Evolutionary conservation across 2,329 filamentous ascomycete species (phyloP), one percentile per base, ranked within the genome.

Genomic region (Dactylellina cionopaga): DNA sequence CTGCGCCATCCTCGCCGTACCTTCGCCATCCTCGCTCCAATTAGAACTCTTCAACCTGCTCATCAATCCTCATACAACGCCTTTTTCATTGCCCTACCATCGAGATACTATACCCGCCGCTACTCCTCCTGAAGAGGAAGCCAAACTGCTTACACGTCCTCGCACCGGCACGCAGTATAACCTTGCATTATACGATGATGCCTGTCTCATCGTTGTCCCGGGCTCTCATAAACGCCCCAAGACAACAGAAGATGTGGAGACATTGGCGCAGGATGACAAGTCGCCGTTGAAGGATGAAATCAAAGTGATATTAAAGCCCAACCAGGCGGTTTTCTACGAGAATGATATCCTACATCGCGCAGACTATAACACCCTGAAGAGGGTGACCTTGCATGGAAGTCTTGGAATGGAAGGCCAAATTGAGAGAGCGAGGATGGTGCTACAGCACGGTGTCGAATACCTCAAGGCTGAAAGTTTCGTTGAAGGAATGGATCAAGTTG

Each of bases 321-420:
- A 74, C 27, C 71, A 75, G 35, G 64, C 71, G 10, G 74, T 73
- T 0, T 75, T 75, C 47, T 75, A 75, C 39, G 71, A 75, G 39
- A 74, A 74, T 39, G 73, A 75, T 46, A 75, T 75, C 11, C 37
- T 75, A 24, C 66, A 71, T 43, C 52, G 63, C 29, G 71, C 62
- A 29, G 56, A 64, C 65, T 74, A 74, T 58, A 74, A 69, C 43
- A 66, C 41, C 3, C 54, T 60, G 2, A 52, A 72, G 55, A 44
- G 72, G 25, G 65, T 72, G 37, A 74, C 72, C 11, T 41, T 74
- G 13, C 72, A 74, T 33, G 72, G 54, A 39, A 71, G 58, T 33
- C 55, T 66, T 52, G 62, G 71, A 7, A 59, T 46, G 39, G 56
- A 65, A 22, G 74, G 69, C 11, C 58, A 60, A 27, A 49, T 59